Evolutionary conservation across 164 flowering plant species (phyloP), one percentile per base, ranked within the genome.

Genomic region (Sedum album): DNA sequence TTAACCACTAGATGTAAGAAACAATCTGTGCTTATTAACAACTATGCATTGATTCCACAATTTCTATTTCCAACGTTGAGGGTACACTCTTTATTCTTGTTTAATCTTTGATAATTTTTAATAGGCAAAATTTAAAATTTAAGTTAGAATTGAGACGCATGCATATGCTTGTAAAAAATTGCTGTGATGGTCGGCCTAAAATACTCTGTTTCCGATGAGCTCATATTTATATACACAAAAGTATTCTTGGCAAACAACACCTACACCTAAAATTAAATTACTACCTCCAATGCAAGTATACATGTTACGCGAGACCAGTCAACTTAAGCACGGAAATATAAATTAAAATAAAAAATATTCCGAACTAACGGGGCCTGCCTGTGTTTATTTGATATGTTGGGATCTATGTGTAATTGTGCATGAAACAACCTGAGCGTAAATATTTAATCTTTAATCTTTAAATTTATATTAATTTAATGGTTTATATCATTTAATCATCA

Each of bases 81-180:
- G 61, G 61, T 55, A 55, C 61, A 26, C 5, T 10, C 26, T 55
- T 11, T 55, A 55, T 55, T 55, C 11, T 55, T 55, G 31, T 49
- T 49, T 49, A 49, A 18, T 49, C 55, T 18, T 21, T 20, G 20
- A 49, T 5, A 49, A 49, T 49, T 49, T 49, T 49, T 49, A 0
- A 18, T 49, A 1, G 2, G 9, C 55, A 23, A 49, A 18, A 5
- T 49, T 49, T 18, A 4, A 49, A 49, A 49, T 18, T 21, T 49
- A 5, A 49, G 23, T 11, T 9, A 2, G 46, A 41, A 41, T 41
- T 41, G 15, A 41, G 46, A 36, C 39, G 18, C 5, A 41, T 2
- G 21, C 30, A 53, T 53, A n/a, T 21, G 60, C 30, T 53, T 53
- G 60, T 23, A 53, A 53, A 55, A 55, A 55, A 55, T 55, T 55